Conservation (phyloP, 176 grass and related monocot species). For the Carex cristatella region DNA sequence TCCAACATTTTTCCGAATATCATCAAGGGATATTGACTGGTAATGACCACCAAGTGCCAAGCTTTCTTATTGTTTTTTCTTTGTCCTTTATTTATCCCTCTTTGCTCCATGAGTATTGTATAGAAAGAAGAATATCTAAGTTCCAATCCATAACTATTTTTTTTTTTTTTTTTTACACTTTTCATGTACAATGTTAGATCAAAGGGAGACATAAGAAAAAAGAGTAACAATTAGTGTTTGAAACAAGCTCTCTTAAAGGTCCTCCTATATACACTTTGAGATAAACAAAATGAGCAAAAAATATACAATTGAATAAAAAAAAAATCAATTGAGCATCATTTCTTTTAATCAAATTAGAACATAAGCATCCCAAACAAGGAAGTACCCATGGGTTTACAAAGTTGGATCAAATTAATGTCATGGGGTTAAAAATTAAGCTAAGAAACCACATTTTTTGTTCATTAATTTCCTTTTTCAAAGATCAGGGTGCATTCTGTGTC, state of each 20-base stretch:
- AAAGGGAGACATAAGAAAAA: background rate
- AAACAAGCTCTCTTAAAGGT: slow-evolving; percentile 8
- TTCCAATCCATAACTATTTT: background rate
- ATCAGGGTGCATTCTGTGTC: slow-evolving; percentile 17
- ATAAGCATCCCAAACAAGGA: slow-evolving; percentile 13
- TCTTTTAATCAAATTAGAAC: slow-evolving; percentile 16
- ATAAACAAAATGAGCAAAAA: background rate
- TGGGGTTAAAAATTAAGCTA: background rate
- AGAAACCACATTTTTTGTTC: background rate
- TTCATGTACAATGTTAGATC: background rate
- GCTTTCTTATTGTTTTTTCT: background rate
- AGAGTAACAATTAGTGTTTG: background rate
- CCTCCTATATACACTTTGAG: slow-evolving; percentile 11
- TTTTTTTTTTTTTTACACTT: background rate
- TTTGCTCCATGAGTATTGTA: background rate
- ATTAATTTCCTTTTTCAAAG: background rate
- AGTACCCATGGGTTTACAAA: background rate
- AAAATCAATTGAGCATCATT: slow-evolving; percentile 9
- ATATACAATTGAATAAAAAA: slow-evolving; percentile 2
- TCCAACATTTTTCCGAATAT: too few species aligned
- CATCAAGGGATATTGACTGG: background rate
- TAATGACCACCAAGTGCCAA: background rate
- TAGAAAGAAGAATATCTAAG: background rate
- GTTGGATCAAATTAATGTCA: background rate
- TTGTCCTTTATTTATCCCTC: background rate